Base-by-base conservation (phyloP, 768 basidiomycete genomes). In the Suillus clintonianus region DNA sequence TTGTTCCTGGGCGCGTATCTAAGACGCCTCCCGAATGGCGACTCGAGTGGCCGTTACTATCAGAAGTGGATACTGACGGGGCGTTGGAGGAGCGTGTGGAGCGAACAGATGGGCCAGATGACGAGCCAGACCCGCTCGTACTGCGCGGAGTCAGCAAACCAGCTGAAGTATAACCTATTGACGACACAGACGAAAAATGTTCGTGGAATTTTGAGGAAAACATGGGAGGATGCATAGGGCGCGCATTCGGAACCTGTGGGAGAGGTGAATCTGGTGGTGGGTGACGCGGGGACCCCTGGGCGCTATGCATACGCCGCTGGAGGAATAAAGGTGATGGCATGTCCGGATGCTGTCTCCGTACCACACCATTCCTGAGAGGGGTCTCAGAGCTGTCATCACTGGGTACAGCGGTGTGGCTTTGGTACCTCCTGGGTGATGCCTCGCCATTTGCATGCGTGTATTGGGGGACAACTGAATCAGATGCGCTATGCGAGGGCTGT, bases 121-220 rank as follows among this genome's bases (percentile, higher is more conserved):
- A 74, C 22, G 73, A 76, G 39, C 58, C 75, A 5, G 74, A 77
- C 19, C 68, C 66, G 4, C 74, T 68, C 8, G 32, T 14, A n/a
- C 43, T 65, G 42, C 73, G 75, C 14, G 62, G 65, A 5, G 68
- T 66, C 34, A 71, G 65, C 57, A 67, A 68, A 59, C 63, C 59
- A 22, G 70, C 55, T 13, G 34, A 59, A 9, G 63, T 41, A 11
- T 63, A 64, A 24, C 72, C 68, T 34, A 69, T 58, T 2, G 69
- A 74, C 4, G 74, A 74, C 5, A 74, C 63, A 1, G 74, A 75
- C 22, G 74, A 72, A 50, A 75, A 63, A 43, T 77, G 76, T 24
- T 75, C 76, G 45, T 76, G 74, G 67, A 77, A 75, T 55, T 77
- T 75, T 6, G 74, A 76, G 37, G 64, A 54, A 6, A 64, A 22